These are phyloP conservation scores for Chlorella vulgaris DNA, from an alignment of 139 green algal genomes.

Conservation along the genomic window DNA sequence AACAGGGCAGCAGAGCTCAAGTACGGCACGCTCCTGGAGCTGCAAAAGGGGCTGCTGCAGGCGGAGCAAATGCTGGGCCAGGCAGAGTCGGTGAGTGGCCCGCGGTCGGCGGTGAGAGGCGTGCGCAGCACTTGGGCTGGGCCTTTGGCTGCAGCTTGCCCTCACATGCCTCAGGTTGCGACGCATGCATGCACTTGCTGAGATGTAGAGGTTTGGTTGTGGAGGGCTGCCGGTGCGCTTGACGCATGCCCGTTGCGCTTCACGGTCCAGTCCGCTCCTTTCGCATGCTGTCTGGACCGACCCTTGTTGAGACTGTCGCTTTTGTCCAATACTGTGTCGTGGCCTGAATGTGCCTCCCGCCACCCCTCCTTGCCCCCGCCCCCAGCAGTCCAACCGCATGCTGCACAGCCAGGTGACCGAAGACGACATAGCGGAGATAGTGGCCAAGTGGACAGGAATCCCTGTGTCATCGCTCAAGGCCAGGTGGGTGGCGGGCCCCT, in stretches of 20 bases:
- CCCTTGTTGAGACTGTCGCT: background rate
- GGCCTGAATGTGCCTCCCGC: background rate
- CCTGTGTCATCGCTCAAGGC: slow-evolving; percentile 82
- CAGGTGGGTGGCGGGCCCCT: slow-evolving; percentile 33
- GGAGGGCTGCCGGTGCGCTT: no score
- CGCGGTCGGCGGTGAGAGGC: background rate
- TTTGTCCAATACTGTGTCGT: background rate
- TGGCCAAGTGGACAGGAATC: slow-evolving; percentile 94
- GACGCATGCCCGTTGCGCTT: no score
- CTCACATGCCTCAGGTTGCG: no score
- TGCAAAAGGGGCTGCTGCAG: slow-evolving; percentile 86
- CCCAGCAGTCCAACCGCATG: slow-evolving; percentile 69
- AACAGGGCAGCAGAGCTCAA: slow-evolving; percentile 94
- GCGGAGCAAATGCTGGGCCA: slow-evolving; percentile 67
- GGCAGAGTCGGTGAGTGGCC: slow-evolving; percentile 9
- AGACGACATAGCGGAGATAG: slow-evolving; percentile 93
- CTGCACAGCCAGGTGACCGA: slow-evolving; percentile 97
- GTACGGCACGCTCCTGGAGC: slow-evolving; percentile 92
- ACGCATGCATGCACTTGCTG: no score
- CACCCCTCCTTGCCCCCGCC: background rate
- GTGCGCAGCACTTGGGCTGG: background rate
- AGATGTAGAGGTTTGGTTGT: no score
- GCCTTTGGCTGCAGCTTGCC: background rate
- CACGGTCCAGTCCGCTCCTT: no score
- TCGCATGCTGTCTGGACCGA: no score